Conservation (phyloP, 441 rosid species). For the Pelargonium cotyledonis region DNA sequence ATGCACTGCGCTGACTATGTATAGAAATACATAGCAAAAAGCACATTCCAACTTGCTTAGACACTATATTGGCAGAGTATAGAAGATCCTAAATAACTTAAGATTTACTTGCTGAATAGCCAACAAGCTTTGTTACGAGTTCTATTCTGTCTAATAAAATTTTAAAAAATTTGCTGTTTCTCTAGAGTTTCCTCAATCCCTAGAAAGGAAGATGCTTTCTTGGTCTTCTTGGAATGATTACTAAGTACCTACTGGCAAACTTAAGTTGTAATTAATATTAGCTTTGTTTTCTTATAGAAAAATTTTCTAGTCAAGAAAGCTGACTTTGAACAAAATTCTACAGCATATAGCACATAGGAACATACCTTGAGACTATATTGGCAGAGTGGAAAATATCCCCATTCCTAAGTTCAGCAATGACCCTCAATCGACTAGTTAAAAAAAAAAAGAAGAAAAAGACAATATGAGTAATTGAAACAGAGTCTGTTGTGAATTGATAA, state of each 20-base stretch:
- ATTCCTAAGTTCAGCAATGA: constrained; percentile 36
- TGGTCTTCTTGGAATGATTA: neutral
- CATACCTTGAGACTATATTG: constrained; percentile 34
- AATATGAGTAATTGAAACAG: constrained; percentile 10
- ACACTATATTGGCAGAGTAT: neutral
- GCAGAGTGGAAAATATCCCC: constrained; percentile 28
- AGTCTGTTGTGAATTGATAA: neutral
- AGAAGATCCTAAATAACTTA: neutral
- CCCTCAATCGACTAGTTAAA: constrained; percentile 31
- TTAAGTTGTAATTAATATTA: neutral
- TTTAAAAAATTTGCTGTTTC: neutral
- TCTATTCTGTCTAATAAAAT: neutral
- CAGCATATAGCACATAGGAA: neutral
- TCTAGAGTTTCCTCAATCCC: neutral
- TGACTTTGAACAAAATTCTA: neutral
- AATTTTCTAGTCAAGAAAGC: neutral
- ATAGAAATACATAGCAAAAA: neutral
- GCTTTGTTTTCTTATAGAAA: neutral
- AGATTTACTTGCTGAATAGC: neutral
- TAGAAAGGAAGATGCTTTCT: neutral
- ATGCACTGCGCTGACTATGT: neutral
- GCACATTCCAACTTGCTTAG: neutral
- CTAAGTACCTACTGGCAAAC: neutral
- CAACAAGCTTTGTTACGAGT: neutral
- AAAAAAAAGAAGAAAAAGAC: constrained; percentile 17